Percentiles rank a stretch among this genome's conserved stretches.
Conservation (phyloP, 192 early-diverging fungal species). For the Helicostylum pulchrum region DNA sequence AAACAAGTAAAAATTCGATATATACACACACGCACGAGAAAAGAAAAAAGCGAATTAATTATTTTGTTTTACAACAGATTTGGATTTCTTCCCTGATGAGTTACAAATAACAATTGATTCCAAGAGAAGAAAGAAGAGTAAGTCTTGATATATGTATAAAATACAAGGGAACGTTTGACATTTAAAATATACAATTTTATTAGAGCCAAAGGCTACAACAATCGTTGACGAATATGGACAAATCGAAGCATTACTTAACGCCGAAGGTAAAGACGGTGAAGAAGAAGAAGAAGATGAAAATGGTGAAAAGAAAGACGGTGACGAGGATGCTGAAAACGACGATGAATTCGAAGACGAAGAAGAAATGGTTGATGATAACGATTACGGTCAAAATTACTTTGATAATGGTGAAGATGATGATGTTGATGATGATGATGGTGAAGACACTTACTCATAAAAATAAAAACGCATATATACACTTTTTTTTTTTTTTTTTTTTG, state of each 20-base stretch:
- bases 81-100: conserved; percentile 37
- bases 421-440: conserved; percentile 33
- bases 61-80: conserved; percentile 14
- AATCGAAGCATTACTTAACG: conserved; percentile 29
- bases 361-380: conserved; percentile 38
- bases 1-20: conserved; percentile 19
- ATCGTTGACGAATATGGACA: conserved; percentile 20
- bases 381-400: conserved; percentile 42
- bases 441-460: neutral
- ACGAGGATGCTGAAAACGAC: conserved; percentile 18
- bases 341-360: conserved; percentile 34
- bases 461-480: neutral
- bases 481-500: conserved; percentile 3
- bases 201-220: conserved; percentile 16
- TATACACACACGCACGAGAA: neutral
- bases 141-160: neutral
- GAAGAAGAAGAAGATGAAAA: conserved; percentile 25
- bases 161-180: neutral
- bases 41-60: neutral
- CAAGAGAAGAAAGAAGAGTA: conserved; percentile 22
- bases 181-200: neutral
- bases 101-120: conserved; percentile 31
- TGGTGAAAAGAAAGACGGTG: conserved; percentile 27
- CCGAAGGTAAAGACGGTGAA: conserved; percentile 19
- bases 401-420: conserved; percentile 40